Evolutionary conservation across 345 rosid genomes (phyloP).

Genomic region (Eucalyptus cloeziana): DNA sequence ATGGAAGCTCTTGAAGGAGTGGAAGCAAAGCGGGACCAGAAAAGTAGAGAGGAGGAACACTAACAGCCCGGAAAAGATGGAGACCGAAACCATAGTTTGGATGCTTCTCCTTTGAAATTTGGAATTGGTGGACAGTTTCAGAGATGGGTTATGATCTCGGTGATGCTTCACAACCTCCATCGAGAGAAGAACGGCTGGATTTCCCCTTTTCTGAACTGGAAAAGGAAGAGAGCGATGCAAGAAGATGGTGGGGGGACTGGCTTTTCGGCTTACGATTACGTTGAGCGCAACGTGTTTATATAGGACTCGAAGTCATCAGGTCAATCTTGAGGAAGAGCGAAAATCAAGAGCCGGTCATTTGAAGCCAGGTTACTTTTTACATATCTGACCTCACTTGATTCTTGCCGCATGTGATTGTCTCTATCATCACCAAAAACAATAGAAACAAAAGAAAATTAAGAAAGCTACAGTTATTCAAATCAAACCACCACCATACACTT

Average conservation of each 20-base stretch:
- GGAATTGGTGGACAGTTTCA: background rate
- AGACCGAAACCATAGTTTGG: slow-evolving; percentile 14
- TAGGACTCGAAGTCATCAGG: background rate
- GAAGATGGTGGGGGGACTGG: background rate
- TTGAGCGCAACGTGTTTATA: background rate
- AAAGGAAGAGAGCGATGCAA: background rate
- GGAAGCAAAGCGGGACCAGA: background rate
- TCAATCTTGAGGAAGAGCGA: background rate
- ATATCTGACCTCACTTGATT: background rate
- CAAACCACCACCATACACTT: background rate
- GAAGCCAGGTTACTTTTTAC: background rate
- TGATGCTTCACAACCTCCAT: background rate
- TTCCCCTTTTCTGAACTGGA: background rate
- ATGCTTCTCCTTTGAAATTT: background rate
- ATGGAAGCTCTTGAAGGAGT: background rate
- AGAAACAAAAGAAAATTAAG: too few species aligned
- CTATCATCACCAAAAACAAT: background rate
- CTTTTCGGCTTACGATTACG: background rate
- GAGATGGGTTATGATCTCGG: background rate
- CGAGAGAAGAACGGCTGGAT: background rate
- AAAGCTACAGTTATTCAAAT: background rate
- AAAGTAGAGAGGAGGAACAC: background rate
- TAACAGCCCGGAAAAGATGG: slow-evolving; percentile 26
- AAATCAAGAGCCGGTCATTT: background rate
- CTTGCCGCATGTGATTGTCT: background rate